phyloP scores from a whole-genome alignment of 306 rosid species.

The Vachellia collinsii region DNA sequence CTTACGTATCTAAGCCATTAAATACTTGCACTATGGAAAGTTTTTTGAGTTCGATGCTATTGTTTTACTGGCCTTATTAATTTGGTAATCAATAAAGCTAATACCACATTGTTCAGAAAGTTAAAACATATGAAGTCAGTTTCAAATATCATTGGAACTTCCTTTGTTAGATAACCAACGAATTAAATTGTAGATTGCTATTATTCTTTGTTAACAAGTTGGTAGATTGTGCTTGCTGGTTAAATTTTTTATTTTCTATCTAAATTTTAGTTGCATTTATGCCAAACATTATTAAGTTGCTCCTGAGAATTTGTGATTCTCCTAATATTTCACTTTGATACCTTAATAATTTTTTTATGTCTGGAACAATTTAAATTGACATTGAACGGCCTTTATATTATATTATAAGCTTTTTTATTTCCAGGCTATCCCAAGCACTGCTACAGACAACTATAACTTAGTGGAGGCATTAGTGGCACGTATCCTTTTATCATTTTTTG shows the following conservation, averaged over 20 bases:
- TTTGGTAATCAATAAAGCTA: slow-evolving; percentile 22
- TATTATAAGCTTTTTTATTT: slow-evolving; percentile 33
- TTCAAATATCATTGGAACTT: slow-evolving; percentile 13
- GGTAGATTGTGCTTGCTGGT: slow-evolving; percentile 12
- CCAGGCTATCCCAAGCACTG: slow-evolving; percentile 65
- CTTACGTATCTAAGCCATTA: not conserved
- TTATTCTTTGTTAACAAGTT: slow-evolving; percentile 16
- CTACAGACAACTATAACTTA: slow-evolving; percentile 73
- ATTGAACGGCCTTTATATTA: not conserved
- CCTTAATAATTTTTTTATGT: slow-evolving; percentile 15
- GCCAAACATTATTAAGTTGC: slow-evolving; percentile 19
- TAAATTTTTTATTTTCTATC: slow-evolving; percentile 3
- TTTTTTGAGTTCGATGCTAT: not conserved
- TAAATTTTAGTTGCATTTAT: slow-evolving; percentile 1
- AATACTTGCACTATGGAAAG: slow-evolving; percentile 16
- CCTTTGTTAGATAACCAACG: slow-evolving; percentile 14
- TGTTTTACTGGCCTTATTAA: not conserved
- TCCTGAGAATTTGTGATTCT: slow-evolving; percentile 11
- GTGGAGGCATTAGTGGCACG: slow-evolving; percentile 87
- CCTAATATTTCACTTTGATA: slow-evolving; percentile 24
- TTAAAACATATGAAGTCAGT: slow-evolving; percentile 18
- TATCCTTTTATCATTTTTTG: slow-evolving; percentile 54
- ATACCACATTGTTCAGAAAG: slow-evolving; percentile 10
- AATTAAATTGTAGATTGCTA: slow-evolving; percentile 4
- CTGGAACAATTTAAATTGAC: slow-evolving; percentile 8